phyloP scores from a whole-genome alignment of 257 asterid species.

The Gentiana dahurica region DNA sequence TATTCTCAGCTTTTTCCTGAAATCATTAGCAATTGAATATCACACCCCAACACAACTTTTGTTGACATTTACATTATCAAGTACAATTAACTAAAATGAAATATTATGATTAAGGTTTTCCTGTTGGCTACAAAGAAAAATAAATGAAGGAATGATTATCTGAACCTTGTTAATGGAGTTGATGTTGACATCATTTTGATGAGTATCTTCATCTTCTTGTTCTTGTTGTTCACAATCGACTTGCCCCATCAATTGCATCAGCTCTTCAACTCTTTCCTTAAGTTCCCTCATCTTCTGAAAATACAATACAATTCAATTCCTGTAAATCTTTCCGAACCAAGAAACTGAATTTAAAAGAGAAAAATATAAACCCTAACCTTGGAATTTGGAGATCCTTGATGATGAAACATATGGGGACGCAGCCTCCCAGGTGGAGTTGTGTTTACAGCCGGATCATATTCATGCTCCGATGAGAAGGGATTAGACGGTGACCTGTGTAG shows the following conservation, averaged over 20 bases:
- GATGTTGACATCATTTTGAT: conserved; percentile 4
- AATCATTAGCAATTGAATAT: background rate
- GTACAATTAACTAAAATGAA: no score
- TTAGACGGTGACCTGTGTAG: conserved; percentile 21
- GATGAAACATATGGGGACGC: conserved; percentile 17
- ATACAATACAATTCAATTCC: background rate
- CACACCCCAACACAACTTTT: no score
- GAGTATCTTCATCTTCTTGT: conserved; percentile 3
- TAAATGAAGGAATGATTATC: background rate
- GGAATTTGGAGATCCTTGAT: conserved; percentile 19
- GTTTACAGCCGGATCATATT: conserved; percentile 3
- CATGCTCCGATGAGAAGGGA: background rate
- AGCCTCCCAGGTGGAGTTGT: conserved; percentile 17
- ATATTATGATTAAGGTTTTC: no score
- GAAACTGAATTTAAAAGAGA: background rate
- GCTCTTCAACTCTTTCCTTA: conserved; percentile 25
- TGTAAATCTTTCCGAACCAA: background rate
- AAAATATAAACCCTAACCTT: conserved; percentile 12
- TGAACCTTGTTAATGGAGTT: conserved; percentile 18
- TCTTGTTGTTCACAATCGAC: conserved; percentile 22
- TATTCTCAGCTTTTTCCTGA: background rate
- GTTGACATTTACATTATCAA: no score
- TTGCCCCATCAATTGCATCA: conserved; percentile 32
- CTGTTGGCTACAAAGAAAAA: background rate
- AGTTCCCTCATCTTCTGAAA: conserved; percentile 37